phyloP scores from a whole-genome alignment of 2,329 filamentous ascomycete species.

The Trichoderma atrobrunneum region DNA sequence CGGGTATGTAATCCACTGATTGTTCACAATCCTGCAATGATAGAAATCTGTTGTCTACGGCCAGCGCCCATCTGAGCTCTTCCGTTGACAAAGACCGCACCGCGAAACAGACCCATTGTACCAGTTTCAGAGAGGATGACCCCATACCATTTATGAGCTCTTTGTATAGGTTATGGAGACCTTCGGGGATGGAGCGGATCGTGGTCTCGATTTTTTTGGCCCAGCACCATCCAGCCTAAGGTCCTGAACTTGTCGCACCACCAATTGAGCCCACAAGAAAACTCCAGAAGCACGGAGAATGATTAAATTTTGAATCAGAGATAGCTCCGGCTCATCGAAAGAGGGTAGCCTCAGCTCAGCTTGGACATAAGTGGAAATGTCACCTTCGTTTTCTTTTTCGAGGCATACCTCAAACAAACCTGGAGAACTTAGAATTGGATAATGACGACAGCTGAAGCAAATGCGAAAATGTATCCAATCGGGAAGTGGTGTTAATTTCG shows the following conservation, averaged over 20 bases:
- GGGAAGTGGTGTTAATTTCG: neutral
- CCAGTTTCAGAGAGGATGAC: slow-evolving; percentile 25
- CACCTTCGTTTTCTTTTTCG: slow-evolving; percentile 31
- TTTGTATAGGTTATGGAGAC: slow-evolving; percentile 28
- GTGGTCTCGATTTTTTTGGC: slow-evolving; percentile 24
- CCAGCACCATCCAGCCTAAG: slow-evolving; percentile 15
- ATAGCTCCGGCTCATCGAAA: neutral
- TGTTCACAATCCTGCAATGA: slow-evolving; percentile 25
- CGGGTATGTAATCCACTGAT: slow-evolving; percentile 20
- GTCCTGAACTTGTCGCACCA: slow-evolving; percentile 18
- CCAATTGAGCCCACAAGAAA: slow-evolving; percentile 39
- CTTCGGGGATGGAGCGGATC: slow-evolving; percentile 24
- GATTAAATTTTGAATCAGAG: slow-evolving; percentile 23
- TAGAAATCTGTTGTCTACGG: slow-evolving; percentile 25
- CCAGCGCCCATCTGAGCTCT: slow-evolving; percentile 34
- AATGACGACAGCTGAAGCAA: slow-evolving; percentile 35
- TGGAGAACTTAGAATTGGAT: slow-evolving; percentile 26
- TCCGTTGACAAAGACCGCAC: slow-evolving; percentile 25
- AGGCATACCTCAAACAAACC: slow-evolving; percentile 27
- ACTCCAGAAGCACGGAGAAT: slow-evolving; percentile 30
- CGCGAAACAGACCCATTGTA: slow-evolving; percentile 36
- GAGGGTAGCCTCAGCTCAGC: neutral
- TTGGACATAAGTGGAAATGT: slow-evolving; percentile 33
- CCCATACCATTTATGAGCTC: slow-evolving; percentile 25
- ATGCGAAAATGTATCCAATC: slow-evolving; percentile 23